Evolutionary conservation across 2,329 filamentous ascomycete species (phyloP).

Genomic region (Apiospora hydei): DNA sequence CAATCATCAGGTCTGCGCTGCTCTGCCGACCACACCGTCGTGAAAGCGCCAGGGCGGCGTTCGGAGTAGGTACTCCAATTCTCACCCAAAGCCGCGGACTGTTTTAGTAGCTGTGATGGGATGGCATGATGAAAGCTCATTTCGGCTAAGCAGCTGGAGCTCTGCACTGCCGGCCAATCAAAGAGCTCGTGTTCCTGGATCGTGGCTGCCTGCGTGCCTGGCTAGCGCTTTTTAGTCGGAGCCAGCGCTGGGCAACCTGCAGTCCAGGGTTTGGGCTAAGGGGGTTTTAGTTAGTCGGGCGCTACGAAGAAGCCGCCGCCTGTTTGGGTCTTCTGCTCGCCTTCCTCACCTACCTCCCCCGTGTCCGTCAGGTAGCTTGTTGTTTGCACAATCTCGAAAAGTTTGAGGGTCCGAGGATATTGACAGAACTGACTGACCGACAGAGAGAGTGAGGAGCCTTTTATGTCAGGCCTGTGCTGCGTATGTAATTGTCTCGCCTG

Average conservation of each 20-base stretch:
- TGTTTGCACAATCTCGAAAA: neutral
- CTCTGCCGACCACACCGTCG: neutral
- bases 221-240: constrained; percentile 22
- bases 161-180: constrained; percentile 24
- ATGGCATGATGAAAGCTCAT: constrained; percentile 18
- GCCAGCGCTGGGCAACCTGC: constrained; percentile 1
- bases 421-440: neutral
- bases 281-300: neutral
- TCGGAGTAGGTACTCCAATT: neutral
- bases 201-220: constrained; percentile 26
- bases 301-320: constrained; percentile 18
- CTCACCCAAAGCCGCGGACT: neutral
- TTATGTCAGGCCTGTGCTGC: neutral
- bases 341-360: neutral
- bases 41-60: neutral
- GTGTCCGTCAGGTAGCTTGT: neutral
- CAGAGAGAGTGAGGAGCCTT: neutral
- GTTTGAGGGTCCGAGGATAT: constrained; percentile 3
- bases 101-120: constrained; percentile 15
- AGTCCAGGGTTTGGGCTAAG: constrained; percentile 2
- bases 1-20: neutral
- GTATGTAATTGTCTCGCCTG: neutral
- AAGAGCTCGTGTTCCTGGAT: constrained; percentile 20
- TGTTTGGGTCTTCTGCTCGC: constrained; percentile 13
- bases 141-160: constrained; percentile 21